These are phyloP conservation scores for Sporothrix dimorphospora DNA, from an alignment of 2,329 filamentous ascomycete species.

Conservation along the genomic window DNA sequence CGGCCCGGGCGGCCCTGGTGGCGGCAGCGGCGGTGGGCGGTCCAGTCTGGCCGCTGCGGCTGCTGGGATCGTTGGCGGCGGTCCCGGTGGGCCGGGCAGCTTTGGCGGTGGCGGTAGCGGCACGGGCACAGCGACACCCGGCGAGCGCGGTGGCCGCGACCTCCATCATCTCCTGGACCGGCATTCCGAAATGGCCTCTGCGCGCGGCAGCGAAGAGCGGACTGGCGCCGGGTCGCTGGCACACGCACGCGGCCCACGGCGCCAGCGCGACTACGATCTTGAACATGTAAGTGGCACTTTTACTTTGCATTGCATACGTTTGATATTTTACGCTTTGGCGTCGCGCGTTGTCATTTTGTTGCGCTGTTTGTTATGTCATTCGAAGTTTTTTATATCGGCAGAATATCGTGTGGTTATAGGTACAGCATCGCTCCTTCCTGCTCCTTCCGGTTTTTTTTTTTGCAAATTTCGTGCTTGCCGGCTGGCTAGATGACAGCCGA, in stretches of 20 bases:
- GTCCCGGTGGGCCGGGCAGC: conserved; percentile 40
- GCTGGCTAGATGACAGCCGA: not conserved
- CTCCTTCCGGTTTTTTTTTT: not conserved
- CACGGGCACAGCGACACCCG: conserved; percentile 29
- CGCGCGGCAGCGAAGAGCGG: conserved; percentile 77
- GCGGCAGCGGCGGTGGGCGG: conserved; percentile 24
- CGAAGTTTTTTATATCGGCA: conserved; percentile 2
- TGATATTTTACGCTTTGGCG: not conserved
- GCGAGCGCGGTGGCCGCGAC: conserved; percentile 27
- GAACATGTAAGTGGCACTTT: conserved; percentile 70
- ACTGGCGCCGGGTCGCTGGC: conserved; percentile 63
- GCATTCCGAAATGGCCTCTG: conserved; percentile 61
- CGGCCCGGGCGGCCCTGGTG: conserved; percentile 43
- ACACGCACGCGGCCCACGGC: conserved; percentile 69
- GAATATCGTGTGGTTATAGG: not conserved
- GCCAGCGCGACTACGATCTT: conserved; percentile 78
- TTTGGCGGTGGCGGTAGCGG: conserved; percentile 21
- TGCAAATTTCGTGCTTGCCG: not conserved
- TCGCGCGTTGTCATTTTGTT: not conserved
- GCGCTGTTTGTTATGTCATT: not conserved
- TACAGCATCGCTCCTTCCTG: not conserved
- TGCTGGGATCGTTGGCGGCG: conserved; percentile 24
- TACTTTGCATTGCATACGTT: not conserved
- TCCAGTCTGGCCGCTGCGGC: conserved; percentile 42
- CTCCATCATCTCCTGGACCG: conserved; percentile 40